Evolutionary conservation across 2,329 filamentous ascomycete genomes (phyloP).

Genomic region (Periconia macrospinosa): DNA sequence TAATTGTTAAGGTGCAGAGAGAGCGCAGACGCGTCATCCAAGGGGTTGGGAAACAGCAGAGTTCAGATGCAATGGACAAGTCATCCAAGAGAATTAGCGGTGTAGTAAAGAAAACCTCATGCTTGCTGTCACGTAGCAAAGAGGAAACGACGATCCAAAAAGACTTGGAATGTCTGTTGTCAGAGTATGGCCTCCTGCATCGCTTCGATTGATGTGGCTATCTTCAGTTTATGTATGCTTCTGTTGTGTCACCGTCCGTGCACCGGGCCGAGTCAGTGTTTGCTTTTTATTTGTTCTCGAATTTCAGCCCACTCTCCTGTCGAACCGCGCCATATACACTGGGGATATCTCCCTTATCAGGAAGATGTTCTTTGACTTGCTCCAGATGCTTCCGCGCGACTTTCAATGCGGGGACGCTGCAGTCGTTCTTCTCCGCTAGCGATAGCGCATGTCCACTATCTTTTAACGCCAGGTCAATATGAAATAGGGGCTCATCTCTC

Average conservation of each 20-base stretch:
- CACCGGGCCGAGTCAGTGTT: conserved; percentile 14
- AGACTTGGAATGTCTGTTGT: no score
- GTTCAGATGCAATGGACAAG: no score
- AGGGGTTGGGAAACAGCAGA: no score
- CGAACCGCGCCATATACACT: conserved; percentile 81
- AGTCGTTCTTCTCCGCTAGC: conserved; percentile 65
- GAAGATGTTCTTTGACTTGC: conserved; percentile 68
- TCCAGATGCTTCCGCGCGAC: conserved; percentile 68
- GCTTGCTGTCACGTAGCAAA: no score
- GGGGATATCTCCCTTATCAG: conserved; percentile 75
- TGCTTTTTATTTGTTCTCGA: conserved; percentile 52
- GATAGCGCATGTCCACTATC: conserved; percentile 74
- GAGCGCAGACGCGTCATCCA: no score
- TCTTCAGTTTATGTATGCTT: neutral
- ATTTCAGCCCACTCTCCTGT: conserved; percentile 72
- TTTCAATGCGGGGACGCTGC: conserved; percentile 65
- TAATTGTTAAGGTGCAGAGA: no score
- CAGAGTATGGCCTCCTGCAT: no score
- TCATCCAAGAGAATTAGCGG: no score
- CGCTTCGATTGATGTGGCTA: no score
- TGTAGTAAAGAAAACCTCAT: no score
- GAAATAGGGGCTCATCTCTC: conserved; percentile 78
- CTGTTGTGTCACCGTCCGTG: neutral
- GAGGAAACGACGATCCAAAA: no score
- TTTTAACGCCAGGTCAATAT: conserved; percentile 79